Evolutionary conservation across 164 flowering plant genomes (phyloP).

Genomic region (Dillenia turbinata): DNA sequence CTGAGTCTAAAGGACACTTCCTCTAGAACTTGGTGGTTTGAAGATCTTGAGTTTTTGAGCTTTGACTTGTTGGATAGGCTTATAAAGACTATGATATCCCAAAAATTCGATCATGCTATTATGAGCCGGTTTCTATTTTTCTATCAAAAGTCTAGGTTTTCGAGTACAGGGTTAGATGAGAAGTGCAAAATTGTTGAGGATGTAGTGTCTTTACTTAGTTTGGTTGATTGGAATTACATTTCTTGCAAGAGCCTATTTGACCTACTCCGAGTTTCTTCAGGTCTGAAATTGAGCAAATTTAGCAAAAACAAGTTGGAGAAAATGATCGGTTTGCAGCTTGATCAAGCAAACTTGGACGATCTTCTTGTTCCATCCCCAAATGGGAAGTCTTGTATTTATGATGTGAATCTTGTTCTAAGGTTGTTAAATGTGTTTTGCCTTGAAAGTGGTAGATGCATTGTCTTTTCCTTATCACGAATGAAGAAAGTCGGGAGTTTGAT

Average conservation of each 20-base stretch:
- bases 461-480: constrained; percentile 22
- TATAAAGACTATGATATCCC: constrained; percentile 33
- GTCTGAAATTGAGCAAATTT: constrained; percentile 34
- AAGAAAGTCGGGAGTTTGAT: constrained; percentile 51
- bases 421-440: constrained; percentile 45
- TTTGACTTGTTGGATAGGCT: constrained; percentile 25
- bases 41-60: constrained; percentile 50
- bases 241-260: constrained; percentile 58
- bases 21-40: constrained; percentile 66
- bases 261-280: constrained; percentile 35
- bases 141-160: constrained; percentile 46
- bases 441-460: constrained; percentile 13
- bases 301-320: constrained; percentile 46
- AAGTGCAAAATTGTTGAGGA: constrained; percentile 37
- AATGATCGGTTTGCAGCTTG: constrained; percentile 65
- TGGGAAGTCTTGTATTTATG: constrained; percentile 40
- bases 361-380: constrained; percentile 64
- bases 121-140: constrained; percentile 55
- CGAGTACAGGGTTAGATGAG: constrained; percentile 23
- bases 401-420: constrained; percentile 70
- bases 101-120: constrained; percentile 38
- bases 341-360: constrained; percentile 67
- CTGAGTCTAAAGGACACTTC: constrained; percentile 25
- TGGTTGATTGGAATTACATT: constrained; percentile 43
- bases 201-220: constrained; percentile 37